These are phyloP conservation scores for Saccharum hybrid DNA, from an alignment of 202 grass and related monocot genomes.

Conservation along the genomic window DNA sequence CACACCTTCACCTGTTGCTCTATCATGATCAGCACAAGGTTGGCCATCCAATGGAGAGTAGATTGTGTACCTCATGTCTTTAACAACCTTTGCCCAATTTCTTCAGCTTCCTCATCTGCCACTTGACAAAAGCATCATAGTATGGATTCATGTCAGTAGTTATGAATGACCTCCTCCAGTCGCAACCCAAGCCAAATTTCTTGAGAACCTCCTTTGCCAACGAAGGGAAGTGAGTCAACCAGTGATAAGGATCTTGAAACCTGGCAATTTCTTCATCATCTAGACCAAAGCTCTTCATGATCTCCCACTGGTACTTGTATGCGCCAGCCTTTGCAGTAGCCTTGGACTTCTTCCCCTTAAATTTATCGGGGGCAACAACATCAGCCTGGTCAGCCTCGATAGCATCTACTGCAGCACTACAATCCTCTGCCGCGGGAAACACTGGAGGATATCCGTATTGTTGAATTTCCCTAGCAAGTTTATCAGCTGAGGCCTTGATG, in stretches of 20 bases:
- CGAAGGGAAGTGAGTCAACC: constrained; percentile 76
- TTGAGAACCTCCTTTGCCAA: constrained; percentile 70
- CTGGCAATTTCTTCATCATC: constrained; percentile 63
- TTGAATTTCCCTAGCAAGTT: constrained; percentile 60
- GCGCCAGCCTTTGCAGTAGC: constrained; percentile 68
- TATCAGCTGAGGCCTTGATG: constrained; percentile 88
- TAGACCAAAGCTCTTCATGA: constrained; percentile 70
- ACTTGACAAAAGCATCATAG: constrained; percentile 86
- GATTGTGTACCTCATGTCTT: constrained; percentile 77
- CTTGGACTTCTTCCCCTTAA: constrained; percentile 69
- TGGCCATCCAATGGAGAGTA: constrained; percentile 94
- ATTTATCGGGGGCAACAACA: not conserved
- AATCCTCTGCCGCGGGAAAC: not conserved
- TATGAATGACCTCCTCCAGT: constrained; percentile 91
- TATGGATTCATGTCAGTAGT: constrained; percentile 83
- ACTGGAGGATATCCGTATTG: constrained; percentile 73
- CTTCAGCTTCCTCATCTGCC: constrained; percentile 91
- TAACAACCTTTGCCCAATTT: constrained; percentile 74
- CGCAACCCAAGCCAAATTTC: constrained; percentile 79
- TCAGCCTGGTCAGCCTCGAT: constrained; percentile 37
- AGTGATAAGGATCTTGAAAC: constrained; percentile 85
- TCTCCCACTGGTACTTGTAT: constrained; percentile 88
- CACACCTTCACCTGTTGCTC: constrained; percentile 74
- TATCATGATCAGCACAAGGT: constrained; percentile 92
- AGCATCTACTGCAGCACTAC: not conserved